Evolutionary conservation across 2,329 filamentous ascomycete species (phyloP), one percentile per base, ranked within the genome.

Genomic region (Colletotrichum orbiculare): DNA sequence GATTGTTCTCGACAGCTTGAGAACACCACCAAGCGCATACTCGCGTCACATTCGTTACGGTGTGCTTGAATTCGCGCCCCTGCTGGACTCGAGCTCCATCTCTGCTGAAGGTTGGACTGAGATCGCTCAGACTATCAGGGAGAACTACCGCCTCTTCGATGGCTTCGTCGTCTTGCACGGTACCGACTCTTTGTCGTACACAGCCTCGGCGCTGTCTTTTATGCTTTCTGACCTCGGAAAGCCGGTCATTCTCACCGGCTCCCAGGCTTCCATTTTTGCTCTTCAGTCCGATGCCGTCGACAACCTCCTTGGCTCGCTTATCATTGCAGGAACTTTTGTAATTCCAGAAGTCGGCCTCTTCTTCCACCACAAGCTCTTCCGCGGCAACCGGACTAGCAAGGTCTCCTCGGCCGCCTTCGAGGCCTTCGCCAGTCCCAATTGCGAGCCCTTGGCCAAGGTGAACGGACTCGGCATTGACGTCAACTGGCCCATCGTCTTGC

Each of bases 331-430:
- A 39, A 96, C 96, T 66, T 97, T 97, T 74, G 91, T 93, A 80
- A 93, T 97, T 63, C 94, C 94, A 0, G 94, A 97, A 76, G 94
- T 97, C 57, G 94, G 93, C 75, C 85, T 97, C 41, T 97, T 96
- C 82, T 97, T 97, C 83, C 93, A 96, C 78, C 92, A 96, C 80
- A 93, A 90, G 70, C 86, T 97, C 17, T 96, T 94, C 79, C 89
- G 94, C 34, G 94, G 94, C 13, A 97, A 97, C 78, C 85, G 94
- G 65, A 89, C 92, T 9, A 96, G 92, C 67, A 97, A 97, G 77
- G 88, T 96, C 38, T 94, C 93, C 12, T 92, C 94, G 6, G 92
- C 91, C 64, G 89, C 92, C 58, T 97, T 96, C 74, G 89, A 92
- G 62, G 94, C 93, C 7, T 97, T 97, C 76, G 91, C 89, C 63